Conservation (phyloP, 108 stramenopile genomes). For the Epithemia pelagica region DNA sequence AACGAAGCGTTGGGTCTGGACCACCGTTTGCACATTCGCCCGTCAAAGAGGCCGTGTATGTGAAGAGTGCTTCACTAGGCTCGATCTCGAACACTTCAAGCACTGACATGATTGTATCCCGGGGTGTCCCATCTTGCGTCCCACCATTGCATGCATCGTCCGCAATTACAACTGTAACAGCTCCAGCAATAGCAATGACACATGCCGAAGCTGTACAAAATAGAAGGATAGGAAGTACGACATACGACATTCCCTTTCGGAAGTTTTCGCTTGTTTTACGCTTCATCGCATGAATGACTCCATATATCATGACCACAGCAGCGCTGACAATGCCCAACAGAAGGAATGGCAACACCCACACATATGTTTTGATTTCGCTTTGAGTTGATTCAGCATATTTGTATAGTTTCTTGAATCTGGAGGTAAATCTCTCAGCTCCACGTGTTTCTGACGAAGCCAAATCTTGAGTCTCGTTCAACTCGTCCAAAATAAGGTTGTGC, state of each 20-base stretch:
- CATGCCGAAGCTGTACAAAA: conserved; percentile 17
- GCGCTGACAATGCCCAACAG: conserved; percentile 18
- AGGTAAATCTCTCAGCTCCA: neutral
- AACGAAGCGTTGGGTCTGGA: neutral
- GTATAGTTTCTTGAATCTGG: neutral
- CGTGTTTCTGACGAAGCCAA: neutral
- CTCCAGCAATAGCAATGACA: conserved; percentile 12
- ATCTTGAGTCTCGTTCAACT: neutral
- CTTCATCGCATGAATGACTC: conserved; percentile 30
- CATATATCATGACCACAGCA: conserved; percentile 17
- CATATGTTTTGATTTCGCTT: conserved; percentile 13
- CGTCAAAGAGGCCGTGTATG: neutral
- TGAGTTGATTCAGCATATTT: conserved; percentile 14
- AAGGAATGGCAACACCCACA: conserved; percentile 35
- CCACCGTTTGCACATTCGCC: neutral
- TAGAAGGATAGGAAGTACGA: conserved; percentile 34
- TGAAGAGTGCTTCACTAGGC: neutral
- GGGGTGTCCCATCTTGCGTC: neutral
- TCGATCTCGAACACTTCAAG: neutral
- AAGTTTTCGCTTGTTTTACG: conserved; percentile 17
- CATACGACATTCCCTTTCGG: conserved; percentile 27
- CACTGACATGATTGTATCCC: neutral
- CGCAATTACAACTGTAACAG: conserved; percentile 27
- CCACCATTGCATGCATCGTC: conserved; percentile 18
- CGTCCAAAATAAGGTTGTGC: neutral